Evolutionary conservation across 129 eudicot species (phyloP), one percentile per base, ranked within the genome.

Genomic region (Smallanthus sonchifolius): DNA sequence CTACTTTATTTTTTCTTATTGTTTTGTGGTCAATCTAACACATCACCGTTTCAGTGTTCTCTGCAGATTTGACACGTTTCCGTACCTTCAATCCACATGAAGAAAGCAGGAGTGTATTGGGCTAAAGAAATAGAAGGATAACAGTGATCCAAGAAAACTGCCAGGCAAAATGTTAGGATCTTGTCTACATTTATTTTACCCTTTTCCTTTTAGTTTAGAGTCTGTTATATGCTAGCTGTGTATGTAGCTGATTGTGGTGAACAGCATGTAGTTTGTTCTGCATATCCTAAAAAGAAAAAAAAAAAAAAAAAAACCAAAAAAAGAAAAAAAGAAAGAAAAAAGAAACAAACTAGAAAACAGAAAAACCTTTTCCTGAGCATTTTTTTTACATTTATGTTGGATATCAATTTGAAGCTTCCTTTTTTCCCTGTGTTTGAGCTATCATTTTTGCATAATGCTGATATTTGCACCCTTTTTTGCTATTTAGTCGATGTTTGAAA

Each of bases 191-290:
- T 55, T n/a, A 5, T 13, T 16, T 19, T 65, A 34, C 17, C 17
- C 5, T 44, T 70, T 47, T 70, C 49, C 30, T 60, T 69, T 68
- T 80, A 56, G 69, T 69, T 74, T 81, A 61, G 61, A 47, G 19
- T 78, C 67, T 52, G 73, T 75, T 40, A 64, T 63, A 17, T 75
- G 77, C 62, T 75, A 69, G 66, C 66, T 13, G 66, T 81, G 84
- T 81, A 81, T 68, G 63, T 75, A 80, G 76, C 71, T 68, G 72
- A 62, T 69, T 69, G 67, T 69, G 77, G 75, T 60, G 77, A 69
- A 68, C 75, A 80, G 76, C 72, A 57, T 38, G 65, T 74, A 75
- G 75, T 74, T 68, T 60, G 57, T 80, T 68, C 70, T 80, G 40
- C 77, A 28, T 78, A 62, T 64, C 45, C 35, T 38, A 17, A 59